These are phyloP conservation scores for Colletotrichum tropicicola DNA, from an alignment of 2,329 filamentous ascomycete genomes.

Conservation along the genomic window DNA sequence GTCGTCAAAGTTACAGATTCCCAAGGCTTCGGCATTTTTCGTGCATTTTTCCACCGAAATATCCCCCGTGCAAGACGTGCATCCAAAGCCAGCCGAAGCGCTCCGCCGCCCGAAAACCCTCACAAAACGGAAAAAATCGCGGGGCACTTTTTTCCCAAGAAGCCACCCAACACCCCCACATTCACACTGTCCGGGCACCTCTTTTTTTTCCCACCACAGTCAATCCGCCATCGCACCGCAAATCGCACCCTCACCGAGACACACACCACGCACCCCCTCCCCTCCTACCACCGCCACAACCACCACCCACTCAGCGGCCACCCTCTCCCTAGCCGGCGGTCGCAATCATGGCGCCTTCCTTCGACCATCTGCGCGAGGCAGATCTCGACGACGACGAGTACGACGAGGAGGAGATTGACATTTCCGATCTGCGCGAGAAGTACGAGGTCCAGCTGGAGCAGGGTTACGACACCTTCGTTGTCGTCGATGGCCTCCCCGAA, in stretches of 20 bases:
- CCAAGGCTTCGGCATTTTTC: not conserved
- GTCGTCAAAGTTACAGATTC: not conserved
- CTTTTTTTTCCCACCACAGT: constrained; percentile 31
- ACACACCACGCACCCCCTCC: constrained; percentile 13
- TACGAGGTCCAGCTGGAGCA: constrained; percentile 97
- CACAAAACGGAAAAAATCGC: constrained; percentile 27
- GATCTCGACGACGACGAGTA: constrained; percentile 87
- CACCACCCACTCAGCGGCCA: constrained; percentile 13
- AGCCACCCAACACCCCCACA: constrained; percentile 18
- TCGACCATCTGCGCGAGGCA: constrained; percentile 90
- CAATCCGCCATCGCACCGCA: constrained; percentile 22
- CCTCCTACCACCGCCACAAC: not conserved
- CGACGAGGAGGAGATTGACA: constrained; percentile 93
- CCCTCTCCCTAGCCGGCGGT: constrained; percentile 27
- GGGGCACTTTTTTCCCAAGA: constrained; percentile 27
- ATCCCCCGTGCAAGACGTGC: not conserved
- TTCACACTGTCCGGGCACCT: constrained; percentile 19
- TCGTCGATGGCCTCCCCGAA: constrained; percentile 91
- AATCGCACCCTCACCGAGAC: constrained; percentile 25
- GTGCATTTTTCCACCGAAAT: not conserved
- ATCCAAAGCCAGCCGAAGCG: constrained; percentile 8
- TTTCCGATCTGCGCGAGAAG: constrained; percentile 92
- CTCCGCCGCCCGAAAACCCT: constrained; percentile 23
- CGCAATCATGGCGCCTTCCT: constrained; percentile 88
- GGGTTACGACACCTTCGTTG: constrained; percentile 95